These are phyloP conservation scores for Melocanna baccifera DNA, from an alignment of 176 grass and related monocot species.

Conservation along the genomic window DNA sequence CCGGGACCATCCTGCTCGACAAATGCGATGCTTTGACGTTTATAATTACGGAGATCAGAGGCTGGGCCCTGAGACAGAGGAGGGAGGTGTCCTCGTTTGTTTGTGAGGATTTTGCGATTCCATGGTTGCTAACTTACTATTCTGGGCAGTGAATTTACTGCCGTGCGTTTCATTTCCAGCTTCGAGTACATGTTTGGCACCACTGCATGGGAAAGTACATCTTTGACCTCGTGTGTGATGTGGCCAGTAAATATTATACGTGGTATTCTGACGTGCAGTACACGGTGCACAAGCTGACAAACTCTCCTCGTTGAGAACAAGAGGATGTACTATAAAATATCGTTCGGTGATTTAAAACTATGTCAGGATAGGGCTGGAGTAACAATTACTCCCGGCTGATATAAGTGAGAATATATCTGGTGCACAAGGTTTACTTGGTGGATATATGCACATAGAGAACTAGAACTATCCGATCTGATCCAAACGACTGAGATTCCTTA, in stretches of 20 bases:
- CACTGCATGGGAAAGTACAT: not conserved
- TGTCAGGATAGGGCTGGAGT: not conserved
- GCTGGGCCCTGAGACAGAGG: not conserved
- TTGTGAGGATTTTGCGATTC: not conserved
- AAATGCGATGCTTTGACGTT: not conserved
- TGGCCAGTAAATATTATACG: not conserved
- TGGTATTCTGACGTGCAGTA: not conserved
- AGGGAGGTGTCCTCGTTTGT: not conserved
- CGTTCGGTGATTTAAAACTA: not conserved
- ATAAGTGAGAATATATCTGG: too few species aligned
- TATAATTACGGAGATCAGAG: not conserved
- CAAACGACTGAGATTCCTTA: too few species aligned
- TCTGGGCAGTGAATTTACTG: conserved; percentile 1
- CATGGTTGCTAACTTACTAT: not conserved
- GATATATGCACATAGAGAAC: too few species aligned
- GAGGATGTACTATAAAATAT: not conserved
- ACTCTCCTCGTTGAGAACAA: not conserved
- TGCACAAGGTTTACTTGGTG: too few species aligned
- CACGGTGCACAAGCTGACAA: conserved; percentile 27
- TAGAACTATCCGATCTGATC: too few species aligned
- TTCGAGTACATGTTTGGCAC: not conserved
- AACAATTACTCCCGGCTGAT: not conserved
- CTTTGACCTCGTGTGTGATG: not conserved
- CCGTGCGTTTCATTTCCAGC: not conserved
- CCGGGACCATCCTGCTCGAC: not conserved